Conservation (phyloP, 768 basidiomycete species). For the Auricularia auricula-judae region DNA sequence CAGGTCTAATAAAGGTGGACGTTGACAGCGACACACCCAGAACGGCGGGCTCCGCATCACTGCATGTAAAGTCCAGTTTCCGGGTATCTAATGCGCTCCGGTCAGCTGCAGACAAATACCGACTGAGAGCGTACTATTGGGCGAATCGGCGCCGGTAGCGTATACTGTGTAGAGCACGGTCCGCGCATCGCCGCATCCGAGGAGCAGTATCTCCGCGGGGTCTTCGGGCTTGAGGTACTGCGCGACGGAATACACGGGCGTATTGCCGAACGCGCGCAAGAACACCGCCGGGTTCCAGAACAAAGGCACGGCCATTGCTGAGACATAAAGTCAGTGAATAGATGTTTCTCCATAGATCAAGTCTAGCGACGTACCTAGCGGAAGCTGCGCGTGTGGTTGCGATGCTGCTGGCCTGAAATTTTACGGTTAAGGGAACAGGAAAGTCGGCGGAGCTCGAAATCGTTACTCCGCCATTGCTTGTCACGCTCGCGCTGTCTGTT, state of each 20-base stretch:
- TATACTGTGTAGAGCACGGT: conserved; percentile 11
- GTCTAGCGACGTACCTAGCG: no score
- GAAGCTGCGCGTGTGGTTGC: no score
- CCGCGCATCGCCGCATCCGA: conserved; percentile 12
- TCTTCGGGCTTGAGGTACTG: conserved; percentile 1
- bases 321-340: no score
- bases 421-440: no score
- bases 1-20: background rate
- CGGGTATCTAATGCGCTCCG: background rate
- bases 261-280: background rate
- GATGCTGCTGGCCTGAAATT: no score
- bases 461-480: no score
- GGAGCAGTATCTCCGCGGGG: background rate
- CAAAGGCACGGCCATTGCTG: background rate
- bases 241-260: background rate
- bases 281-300: background rate
- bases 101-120: background rate
- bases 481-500: no score
- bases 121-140: background rate
- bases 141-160: background rate
- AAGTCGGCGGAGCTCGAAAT: no score
- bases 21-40: conserved; percentile 5
- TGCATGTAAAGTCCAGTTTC: conserved; percentile 10
- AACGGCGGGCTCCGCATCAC: conserved; percentile 11
- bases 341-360: no score